Evolutionary conservation across 441 rosid species (phyloP), one percentile per base, ranked within the genome.

Genomic region (Syzygium syzygioides): DNA sequence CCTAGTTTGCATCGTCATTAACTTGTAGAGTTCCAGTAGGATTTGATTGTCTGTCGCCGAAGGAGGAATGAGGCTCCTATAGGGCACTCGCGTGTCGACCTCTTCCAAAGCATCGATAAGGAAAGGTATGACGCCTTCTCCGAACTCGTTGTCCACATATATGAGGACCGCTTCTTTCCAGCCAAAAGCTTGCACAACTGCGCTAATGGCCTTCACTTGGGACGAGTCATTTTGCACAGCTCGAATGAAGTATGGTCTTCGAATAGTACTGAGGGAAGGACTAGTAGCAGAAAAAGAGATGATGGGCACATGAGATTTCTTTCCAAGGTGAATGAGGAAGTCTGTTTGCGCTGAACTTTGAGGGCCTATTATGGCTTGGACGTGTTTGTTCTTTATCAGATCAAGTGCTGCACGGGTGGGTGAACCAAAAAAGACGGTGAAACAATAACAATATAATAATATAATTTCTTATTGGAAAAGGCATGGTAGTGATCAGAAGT

Each of bases 201-300:
- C 90, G 32, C 88, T 85, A 68, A 95, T 93, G 85, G 96, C 93
- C 1, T 89, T 25, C 3, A 93, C 95, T 90, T 95, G 96, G n/a
- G 87, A 87, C 13, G 95, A 92, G 88, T 91, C 94, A 4, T 88
- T 92, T 41, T 85, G 91, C 0, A 94, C 88, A 5, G 96, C 95
- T 80, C 91, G 92, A 48, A 96, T 89, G 87, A 95, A 95, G 91
- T 92, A 95, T 32, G 95, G 91, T 85, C 90, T 91, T 32, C 91
- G 87, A 13, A 84, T 85, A 26, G 95, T 92, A 64, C 88, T 55
- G 20, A 94, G 95, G 54, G 88, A 91, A 60, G 97, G 94, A 88
- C 94, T 94, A 18, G 97, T 91, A 28, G 97, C 97, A 17, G 97
- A 93, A 85, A 92, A 96, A 9, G 99, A 92, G 23, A 96, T 55